Base-by-base conservation (phyloP, 2,329 filamentous ascomycete species). In the Cercospora janseana region DNA sequence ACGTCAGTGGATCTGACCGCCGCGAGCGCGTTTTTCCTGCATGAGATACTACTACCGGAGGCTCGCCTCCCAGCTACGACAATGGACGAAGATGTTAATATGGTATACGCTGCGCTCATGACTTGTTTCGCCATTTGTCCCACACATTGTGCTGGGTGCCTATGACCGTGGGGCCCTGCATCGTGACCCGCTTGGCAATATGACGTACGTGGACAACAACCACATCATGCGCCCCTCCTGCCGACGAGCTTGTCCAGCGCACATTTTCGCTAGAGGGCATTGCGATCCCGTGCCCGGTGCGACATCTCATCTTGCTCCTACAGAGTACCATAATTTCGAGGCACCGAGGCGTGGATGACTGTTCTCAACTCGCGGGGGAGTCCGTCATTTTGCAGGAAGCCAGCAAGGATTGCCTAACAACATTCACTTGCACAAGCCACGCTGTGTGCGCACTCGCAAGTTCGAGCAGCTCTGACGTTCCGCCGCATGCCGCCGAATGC, bases 1-100 rank as follows among this genome's bases (percentile, higher is more conserved):
- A 15, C 18, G 31, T 52, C 44, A 47, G 49, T 46, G 12, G 49
- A 46, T 46, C 49, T 52, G 49, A 48, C 18, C 34, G 24, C 49
- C 44, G 18, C 18, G 32, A 31, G 42, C 28, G 21, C 32, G 26
- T 31, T 40, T 20, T 32, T 46, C 29, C 26, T 35, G 49, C 43
- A 47, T 47, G 49, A 46, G 44, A 44, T 42, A 48, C 29, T 43
- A 43, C 18, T 35, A 44, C 28, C 44, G 46, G 49, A 44, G 44
- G 32, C 34, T 37, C 7, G 16, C n/a, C 44, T 47, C 44, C 44
- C 44, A 47, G 44, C 32, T 38, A 31, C 29, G 18, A 47, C 34
- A 34, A 47, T 21, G 32, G 32, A 47, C 34, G 37, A 52, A 40
- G 40, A 49, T 43, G 46, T 35, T 49, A 42, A 38, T 38, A 40